Base-by-base conservation (phyloP, 768 basidiomycete species). In the Leccinum disarticulatum region DNA sequence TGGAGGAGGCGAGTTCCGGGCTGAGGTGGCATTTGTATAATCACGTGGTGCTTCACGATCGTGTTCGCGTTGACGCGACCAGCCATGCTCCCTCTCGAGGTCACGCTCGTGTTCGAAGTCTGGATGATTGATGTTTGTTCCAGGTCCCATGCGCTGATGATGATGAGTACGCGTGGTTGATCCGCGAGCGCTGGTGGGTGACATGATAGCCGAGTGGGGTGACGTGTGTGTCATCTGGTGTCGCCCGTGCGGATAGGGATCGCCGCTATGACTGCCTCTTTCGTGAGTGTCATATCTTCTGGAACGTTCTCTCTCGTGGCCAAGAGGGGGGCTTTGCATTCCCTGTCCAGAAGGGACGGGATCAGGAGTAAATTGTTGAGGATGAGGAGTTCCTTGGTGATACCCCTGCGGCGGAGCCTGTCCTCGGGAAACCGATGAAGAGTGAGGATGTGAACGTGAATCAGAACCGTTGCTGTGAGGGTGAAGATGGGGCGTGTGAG, bases 81-180 rank as follows among this genome's bases (percentile, higher is more conserved):
- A 73, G 43, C 64, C 63, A 36, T 65, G 72, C 58, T 81, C 82
- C 67, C 81, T 76, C 31, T 84, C 82, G 25, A 84, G 79, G 19
- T 80, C 80, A 58, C 81, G 75, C 59, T 74, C 73, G 43, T 61
- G 66, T 51, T 74, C 73, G 49, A 66, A 62, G 41, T 75, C 76
- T 38, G 73, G 69, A 63, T 73, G 69, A 66, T 80, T 81, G 51
- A 87, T 77, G 64, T 80, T 83, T 27, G 83, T 77, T 3, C 79
- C 86, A 43, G 87, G 86, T 7, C 86, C 87, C 65, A 86, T 68
- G 56, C 86, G 85, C 71, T 88, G 87, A 72, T 89, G 87, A 60
- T 78, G 79, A 70, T 89, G 89, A 51, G 80, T 71, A 66, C 81
- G 80, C 61, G 74, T 61, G 56, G 76, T 69, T 61, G 69, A 70